Conservation (phyloP, 2,329 filamentous ascomycete species). For the Ambrosiella cleistominuta region DNA sequence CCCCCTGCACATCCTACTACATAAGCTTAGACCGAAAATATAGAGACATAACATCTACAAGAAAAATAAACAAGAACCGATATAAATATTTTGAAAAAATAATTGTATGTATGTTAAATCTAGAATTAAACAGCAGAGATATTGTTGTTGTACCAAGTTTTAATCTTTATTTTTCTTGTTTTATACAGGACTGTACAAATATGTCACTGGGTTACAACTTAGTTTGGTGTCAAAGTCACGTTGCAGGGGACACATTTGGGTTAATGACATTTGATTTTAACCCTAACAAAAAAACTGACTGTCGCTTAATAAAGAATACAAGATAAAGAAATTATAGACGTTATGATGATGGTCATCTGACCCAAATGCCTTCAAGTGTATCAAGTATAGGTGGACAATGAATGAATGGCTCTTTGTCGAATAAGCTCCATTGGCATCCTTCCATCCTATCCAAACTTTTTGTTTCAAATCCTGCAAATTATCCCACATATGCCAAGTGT, state of each 20-base stretch:
- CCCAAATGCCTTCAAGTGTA: neutral
- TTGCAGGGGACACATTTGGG: too few relatives aligned
- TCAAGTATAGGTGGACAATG: neutral
- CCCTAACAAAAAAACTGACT: too few relatives aligned
- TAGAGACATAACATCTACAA: neutral
- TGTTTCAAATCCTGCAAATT: neutral
- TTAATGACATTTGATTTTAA: too few relatives aligned
- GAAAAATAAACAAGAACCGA: neutral
- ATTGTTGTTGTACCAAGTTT: too few relatives aligned
- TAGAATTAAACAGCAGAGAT: too few relatives aligned
- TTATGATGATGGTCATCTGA: neutral
- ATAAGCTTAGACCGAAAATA: neutral
- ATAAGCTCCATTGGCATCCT: neutral
- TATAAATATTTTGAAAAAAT: neutral
- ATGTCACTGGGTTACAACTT: too few relatives aligned
- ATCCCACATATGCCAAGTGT: neutral
- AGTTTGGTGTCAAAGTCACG: too few relatives aligned
- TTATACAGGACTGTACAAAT: too few relatives aligned
- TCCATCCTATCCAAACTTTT: neutral
- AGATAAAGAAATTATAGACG: too few relatives aligned
- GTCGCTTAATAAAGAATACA: too few relatives aligned
- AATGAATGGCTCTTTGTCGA: neutral
- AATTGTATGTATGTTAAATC: neutral
- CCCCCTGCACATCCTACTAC: neutral
- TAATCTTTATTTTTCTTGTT: too few relatives aligned